phyloP scores from a whole-genome alignment of 2,329 filamentous ascomycete genomes.

The Teratosphaeria epicoccoides region DNA sequence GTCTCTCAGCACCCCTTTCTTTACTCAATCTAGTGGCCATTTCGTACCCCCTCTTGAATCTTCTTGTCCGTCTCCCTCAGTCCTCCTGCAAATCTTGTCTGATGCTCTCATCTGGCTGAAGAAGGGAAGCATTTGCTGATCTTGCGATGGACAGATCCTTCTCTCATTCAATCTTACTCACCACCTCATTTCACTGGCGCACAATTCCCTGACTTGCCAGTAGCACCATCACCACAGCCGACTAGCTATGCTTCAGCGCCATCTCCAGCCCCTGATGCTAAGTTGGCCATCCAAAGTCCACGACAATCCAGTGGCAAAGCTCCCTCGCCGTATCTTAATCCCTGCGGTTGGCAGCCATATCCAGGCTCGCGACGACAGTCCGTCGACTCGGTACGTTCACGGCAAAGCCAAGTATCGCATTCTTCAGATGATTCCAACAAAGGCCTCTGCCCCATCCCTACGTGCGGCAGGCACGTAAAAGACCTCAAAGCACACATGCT shows the following conservation, averaged over 20 bases:
- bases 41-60: constrained; percentile 28
- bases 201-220: constrained; percentile 32
- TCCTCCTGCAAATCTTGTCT: constrained; percentile 13
- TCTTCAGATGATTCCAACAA: constrained; percentile 44
- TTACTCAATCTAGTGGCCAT: constrained; percentile 26
- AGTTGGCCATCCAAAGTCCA: constrained; percentile 37
- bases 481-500: constrained; percentile 90
- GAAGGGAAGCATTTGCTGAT: constrained; percentile 2
- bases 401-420: constrained; percentile 40
- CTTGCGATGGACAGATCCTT: constrained; percentile 41
- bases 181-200: constrained; percentile 31
- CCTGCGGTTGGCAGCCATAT: constrained; percentile 45
- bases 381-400: constrained; percentile 59
- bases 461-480: constrained; percentile 80
- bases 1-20: constrained; percentile 21
- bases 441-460: constrained; percentile 66
- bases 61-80: constrained; percentile 32
- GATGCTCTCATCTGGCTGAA: constrained; percentile 10
- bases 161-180: constrained; percentile 45
- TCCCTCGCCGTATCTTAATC: constrained; percentile 57
- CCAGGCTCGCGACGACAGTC: constrained; percentile 51
- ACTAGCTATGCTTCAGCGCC: constrained; percentile 37
- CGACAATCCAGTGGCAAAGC: constrained; percentile 28
- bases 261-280: constrained; percentile 49
- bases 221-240: constrained; percentile 29